Conservation (phyloP, 345 rosid genomes). For the Noccaea caerulescens region DNA sequence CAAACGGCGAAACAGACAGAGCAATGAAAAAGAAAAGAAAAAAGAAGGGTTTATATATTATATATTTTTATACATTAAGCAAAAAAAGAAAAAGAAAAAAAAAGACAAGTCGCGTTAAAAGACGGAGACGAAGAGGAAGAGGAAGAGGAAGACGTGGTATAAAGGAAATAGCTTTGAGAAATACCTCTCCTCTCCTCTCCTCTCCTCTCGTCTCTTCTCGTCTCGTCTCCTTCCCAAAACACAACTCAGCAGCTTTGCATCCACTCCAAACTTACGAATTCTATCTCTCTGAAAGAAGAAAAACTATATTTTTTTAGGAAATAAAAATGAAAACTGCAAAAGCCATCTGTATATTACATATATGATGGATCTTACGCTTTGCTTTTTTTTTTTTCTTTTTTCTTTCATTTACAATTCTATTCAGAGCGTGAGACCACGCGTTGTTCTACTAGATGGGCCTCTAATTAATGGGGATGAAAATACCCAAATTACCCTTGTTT, state of each 20-base stretch:
- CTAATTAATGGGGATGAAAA: neutral
- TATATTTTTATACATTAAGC: neutral
- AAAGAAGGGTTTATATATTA: neutral
- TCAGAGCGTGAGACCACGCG: slow-evolving; percentile 45
- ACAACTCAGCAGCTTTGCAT: slow-evolving; percentile 23
- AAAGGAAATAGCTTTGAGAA: slow-evolving; percentile 33
- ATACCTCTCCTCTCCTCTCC: slow-evolving; percentile 34
- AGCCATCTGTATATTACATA: neutral
- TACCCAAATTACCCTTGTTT: neutral
- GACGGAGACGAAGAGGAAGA: slow-evolving; percentile 32
- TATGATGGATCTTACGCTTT: slow-evolving; percentile 41
- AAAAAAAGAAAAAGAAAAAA: neutral
- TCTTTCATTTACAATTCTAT: neutral
- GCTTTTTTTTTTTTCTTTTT: neutral
- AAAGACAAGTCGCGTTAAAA: slow-evolving; percentile 32
- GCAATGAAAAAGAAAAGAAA: neutral
- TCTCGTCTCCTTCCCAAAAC: neutral
- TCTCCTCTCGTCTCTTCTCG: neutral
- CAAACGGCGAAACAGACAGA: slow-evolving; percentile 31
- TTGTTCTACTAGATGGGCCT: slow-evolving; percentile 24
- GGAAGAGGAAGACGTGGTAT: slow-evolving; percentile 28
- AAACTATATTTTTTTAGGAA: neutral
- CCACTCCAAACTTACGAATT: slow-evolving; percentile 29
- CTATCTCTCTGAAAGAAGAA: slow-evolving; percentile 13
- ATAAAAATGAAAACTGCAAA: slow-evolving; percentile 7